Conservation (phyloP, 192 early-diverging fungal genomes). For the Gaertneriomyces semiglobifer region DNA sequence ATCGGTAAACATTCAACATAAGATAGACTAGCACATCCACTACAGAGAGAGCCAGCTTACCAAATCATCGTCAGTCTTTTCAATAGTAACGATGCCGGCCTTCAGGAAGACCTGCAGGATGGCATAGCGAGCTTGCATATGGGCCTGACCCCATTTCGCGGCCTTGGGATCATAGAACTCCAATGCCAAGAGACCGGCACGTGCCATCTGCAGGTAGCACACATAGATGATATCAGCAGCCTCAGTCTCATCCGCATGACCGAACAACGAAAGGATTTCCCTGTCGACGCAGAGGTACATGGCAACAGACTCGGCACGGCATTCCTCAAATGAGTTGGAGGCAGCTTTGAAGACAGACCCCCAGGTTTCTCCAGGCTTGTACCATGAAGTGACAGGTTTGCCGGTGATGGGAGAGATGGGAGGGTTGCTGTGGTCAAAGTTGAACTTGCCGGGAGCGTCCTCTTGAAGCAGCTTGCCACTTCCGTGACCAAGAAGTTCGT, state of each 20-base stretch:
- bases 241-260: constrained; percentile 36
- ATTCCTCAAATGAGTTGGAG: constrained; percentile 48
- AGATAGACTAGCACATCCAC: too few species aligned
- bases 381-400: constrained; percentile 48
- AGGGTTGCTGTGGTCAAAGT: constrained; percentile 50
- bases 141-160: constrained; percentile 46
- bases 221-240: constrained; percentile 50
- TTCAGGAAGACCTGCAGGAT: constrained; percentile 48
- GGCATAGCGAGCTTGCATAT: constrained; percentile 62
- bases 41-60: neutral
- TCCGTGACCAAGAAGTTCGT: constrained; percentile 61
- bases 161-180: constrained; percentile 48
- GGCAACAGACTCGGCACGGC: constrained; percentile 57
- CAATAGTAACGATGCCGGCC: constrained; percentile 41
- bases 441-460: constrained; percentile 46
- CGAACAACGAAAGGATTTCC: constrained; percentile 56
- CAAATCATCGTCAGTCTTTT: constrained; percentile 24
- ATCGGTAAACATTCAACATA: too few species aligned
- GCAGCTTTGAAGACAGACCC: constrained; percentile 49
- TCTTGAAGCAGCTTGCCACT: constrained; percentile 57
- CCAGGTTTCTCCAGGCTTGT: constrained; percentile 60
- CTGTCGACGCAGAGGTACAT: constrained; percentile 38
- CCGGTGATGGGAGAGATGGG: constrained; percentile 44
- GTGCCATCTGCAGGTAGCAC: constrained; percentile 56
- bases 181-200: constrained; percentile 51